Evolutionary conservation across 2,329 filamentous ascomycete species (phyloP), one percentile per base, ranked within the genome.

Genomic region (Amauroascus niger): DNA sequence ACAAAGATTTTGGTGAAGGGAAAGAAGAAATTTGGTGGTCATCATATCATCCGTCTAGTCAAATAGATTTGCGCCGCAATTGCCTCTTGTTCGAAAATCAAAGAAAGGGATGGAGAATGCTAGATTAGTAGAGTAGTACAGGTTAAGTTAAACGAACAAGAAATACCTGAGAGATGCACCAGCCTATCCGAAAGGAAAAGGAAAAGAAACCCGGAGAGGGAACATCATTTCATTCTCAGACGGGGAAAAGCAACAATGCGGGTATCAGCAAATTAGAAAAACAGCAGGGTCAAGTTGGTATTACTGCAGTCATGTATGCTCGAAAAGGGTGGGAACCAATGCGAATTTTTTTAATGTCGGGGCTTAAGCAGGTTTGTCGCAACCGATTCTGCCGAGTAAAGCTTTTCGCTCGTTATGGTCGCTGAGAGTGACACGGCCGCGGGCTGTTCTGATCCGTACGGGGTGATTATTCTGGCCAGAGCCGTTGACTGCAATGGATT

Each of bases 391-490:
- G 22, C 65, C 63, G 32, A 67, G 58, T 35, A 67, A 59, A 43
- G 64, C 62, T 56, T 66, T 67, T 32, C 68, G 66, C 46, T 72
- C 70, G 57, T 67, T 69, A 53, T 69, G 69, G 44, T 71, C 69
- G 33, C 63, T 63, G 50, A 71, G 64, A 30, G 64, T 68, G 45
- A 70, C 66, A 32, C 67, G 64, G 33, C 69, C 68, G 35, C 68
- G 66, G n/a, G 65, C 63, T 32, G 67, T 65, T 40, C 68, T 67
- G 41, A 67, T 59, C 16, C 57, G 54, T 11, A 60, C 54, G 18
- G 55, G 55, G 26, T 55, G 53, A 33, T 55, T 53, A 16, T 51
- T 62, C 11, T 64, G 60, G 2, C 60, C 59, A n/a, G 69, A 59
- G 14, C 65, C 64, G 51, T 68, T 70, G 18, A 66, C 45, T 18